Evolutionary conservation across 2,329 filamentous ascomycete genomes (phyloP).

Genomic region (Lachnellula willkommii): DNA sequence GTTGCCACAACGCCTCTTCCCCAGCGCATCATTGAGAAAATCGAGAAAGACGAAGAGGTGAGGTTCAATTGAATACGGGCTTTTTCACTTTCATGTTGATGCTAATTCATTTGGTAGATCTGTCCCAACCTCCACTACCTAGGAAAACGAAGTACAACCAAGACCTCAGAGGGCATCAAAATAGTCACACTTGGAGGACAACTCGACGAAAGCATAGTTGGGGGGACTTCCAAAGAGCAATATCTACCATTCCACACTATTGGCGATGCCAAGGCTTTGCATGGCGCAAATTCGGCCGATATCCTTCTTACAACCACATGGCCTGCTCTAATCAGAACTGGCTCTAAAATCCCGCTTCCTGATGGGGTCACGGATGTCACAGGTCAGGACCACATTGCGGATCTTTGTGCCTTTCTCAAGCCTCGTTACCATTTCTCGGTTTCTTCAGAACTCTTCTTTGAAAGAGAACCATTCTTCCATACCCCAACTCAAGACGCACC

Average conservation of each 20-base stretch:
- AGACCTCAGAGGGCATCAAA: slow-evolving; percentile 81
- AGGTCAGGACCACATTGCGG: slow-evolving; percentile 64
- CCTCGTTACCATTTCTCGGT: slow-evolving; percentile 87
- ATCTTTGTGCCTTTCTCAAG: slow-evolving; percentile 72
- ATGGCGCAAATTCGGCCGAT: slow-evolving; percentile 73
- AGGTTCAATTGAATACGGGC: slow-evolving; percentile 16
- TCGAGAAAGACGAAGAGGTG: slow-evolving; percentile 62
- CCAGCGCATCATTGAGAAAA: slow-evolving; percentile 60
- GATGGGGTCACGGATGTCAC: slow-evolving; percentile 46
- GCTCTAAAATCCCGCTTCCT: slow-evolving; percentile 59
- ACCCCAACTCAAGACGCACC: slow-evolving; percentile 45
- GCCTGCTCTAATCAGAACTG: slow-evolving; percentile 67
- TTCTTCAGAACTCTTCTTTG: slow-evolving; percentile 62
- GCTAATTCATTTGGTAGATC: slow-evolving; percentile 43
- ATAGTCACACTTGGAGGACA: slow-evolving; percentile 82
- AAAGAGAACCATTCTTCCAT: slow-evolving; percentile 90
- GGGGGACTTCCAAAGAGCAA: slow-evolving; percentile 62
- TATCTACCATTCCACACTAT: slow-evolving; percentile 73
- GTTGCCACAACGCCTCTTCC: slow-evolving; percentile 72
- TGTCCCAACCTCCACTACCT: slow-evolving; percentile 90
- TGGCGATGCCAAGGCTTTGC: slow-evolving; percentile 69
- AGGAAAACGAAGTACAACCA: slow-evolving; percentile 79
- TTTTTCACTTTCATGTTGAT: background rate
- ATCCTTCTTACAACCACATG: slow-evolving; percentile 84
- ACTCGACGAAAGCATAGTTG: slow-evolving; percentile 55